Conservation (phyloP, 148 eudicot species). For the Chenopodium formosanum region DNA sequence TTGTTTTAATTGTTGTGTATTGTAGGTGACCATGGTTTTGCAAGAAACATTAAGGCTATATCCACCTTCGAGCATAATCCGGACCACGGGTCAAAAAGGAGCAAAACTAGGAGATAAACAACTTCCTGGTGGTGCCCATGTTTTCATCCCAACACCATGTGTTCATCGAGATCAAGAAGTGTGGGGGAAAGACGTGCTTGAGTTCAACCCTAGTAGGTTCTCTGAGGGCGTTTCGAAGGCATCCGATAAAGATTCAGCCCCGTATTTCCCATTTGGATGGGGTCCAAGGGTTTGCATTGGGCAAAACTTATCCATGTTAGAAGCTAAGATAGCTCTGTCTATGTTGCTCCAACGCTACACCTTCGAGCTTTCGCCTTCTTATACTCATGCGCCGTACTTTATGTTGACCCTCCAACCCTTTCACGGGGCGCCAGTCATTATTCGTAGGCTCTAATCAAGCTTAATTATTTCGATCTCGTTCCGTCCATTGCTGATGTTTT, state of each 20-base stretch:
- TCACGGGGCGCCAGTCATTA: too few relatives aligned
- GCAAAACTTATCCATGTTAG: constrained; percentile 8
- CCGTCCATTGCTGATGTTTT: too few relatives aligned
- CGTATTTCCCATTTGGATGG: constrained; percentile 16
- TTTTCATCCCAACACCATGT: constrained; percentile 1
- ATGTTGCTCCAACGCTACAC: too few relatives aligned
- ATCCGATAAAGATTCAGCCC: neutral
- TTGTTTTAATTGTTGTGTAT: too few relatives aligned
- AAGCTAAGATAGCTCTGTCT: constrained; percentile 1
- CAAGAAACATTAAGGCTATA: constrained; percentile 12
- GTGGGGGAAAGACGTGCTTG: constrained; percentile 1
- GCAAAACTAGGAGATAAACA: constrained; percentile 7
- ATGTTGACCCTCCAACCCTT: too few relatives aligned
- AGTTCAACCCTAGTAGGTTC: too few relatives aligned
- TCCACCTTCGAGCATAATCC: constrained; percentile 2
- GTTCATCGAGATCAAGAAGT: constrained; percentile 5
- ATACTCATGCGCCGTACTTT: too few relatives aligned
- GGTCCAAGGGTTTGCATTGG: constrained; percentile 13
- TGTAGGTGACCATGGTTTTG: constrained; percentile 12
- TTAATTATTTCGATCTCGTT: too few relatives aligned
- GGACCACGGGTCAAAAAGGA: constrained; percentile 3
- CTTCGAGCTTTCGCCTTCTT: too few relatives aligned
- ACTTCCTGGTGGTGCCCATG: neutral
- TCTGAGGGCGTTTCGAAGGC: neutral
- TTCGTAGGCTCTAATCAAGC: too few relatives aligned